These are phyloP conservation scores for Diaporthe sp. DNA, from an alignment of 2,329 filamentous ascomycete species.

Conservation along the genomic window DNA sequence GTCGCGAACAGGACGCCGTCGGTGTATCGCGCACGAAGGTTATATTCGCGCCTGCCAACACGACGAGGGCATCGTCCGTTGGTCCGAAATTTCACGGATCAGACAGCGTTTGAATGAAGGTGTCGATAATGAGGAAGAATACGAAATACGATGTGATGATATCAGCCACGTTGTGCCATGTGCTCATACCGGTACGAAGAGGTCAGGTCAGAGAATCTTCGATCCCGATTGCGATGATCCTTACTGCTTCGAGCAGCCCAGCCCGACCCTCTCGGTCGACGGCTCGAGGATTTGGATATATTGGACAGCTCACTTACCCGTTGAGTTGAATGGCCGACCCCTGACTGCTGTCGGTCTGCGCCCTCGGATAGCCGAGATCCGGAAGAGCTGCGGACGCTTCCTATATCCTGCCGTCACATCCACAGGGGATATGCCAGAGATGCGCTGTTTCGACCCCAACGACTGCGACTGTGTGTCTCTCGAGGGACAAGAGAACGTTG, in stretches of 20 bases:
- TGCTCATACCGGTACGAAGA: not conserved
- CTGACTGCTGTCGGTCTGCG: not conserved
- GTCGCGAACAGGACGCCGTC: not conserved
- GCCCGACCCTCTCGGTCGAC: not conserved
- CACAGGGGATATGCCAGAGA: conserved; percentile 9
- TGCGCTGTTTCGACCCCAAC: conserved; percentile 27
- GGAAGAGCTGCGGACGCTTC: not conserved
- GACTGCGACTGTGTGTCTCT: conserved; percentile 9
- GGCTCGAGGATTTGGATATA: not conserved
- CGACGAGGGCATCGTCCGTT: not conserved
- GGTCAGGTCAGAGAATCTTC: not conserved
- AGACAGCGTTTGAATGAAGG: not conserved
- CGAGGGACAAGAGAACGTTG: not conserved
- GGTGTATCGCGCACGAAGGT: conserved; percentile 24
- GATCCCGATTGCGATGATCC: not conserved
- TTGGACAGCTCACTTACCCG: conserved; percentile 25
- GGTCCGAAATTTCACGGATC: not conserved
- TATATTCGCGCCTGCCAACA: conserved; percentile 18
- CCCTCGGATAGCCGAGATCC: not conserved
- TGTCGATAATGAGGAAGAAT: not conserved
- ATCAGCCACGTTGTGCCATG: not conserved
- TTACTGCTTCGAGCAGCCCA: not conserved
- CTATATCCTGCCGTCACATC: not conserved
- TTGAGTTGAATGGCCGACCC: not conserved
- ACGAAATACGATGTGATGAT: not conserved